Evolutionary conservation across 176 grass and related monocot genomes (phyloP), one percentile per base, ranked within the genome.

Genomic region (Rhynchospora breviuscula): DNA sequence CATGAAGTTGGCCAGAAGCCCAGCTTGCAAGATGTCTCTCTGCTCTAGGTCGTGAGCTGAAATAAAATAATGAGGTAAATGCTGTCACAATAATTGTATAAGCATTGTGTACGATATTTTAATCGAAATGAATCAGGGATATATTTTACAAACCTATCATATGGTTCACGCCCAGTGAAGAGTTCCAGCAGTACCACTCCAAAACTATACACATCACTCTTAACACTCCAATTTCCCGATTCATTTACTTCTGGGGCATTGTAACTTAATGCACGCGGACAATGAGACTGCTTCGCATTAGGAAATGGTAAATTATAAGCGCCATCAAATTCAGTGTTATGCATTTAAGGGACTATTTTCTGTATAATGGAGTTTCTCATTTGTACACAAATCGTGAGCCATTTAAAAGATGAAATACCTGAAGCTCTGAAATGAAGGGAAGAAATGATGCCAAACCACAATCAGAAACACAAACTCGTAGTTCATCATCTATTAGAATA

Each of bases 131-230:
- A 71, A 58, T 57, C 6, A 0, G 47, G 44, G 8, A 53, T 2
- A 84, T 54, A 40, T 56, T 21, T 71, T 22, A 43, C 81, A 77
- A 53, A 98, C 96, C 86, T 93, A 79, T 93, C 96, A 85, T 95
- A 88, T 65, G 96, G 89, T 85, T 90, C 92, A 26, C 89, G 91
- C 22, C 93, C 89, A 10, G 93, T 95, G 51, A 98, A 88, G 81
- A 98, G 91, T 80, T 98, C 91, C 84, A 98, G 69, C 96, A 98
- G 88, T 33, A 98, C 89, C 70, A 95, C 88, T 58, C 92, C 96
- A 52, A 98, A 98, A 87, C 92, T 95, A 56, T 98, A 95, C 73
- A 93, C 87, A 80, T 98, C 96, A 58, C 92, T 93, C 84, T 86
- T 70, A 51, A 67, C 70, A 72, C 86, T 91, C 82, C 84, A 86